phyloP scores from a whole-genome alignment of 2,329 filamentous ascomycete genomes.

The Emergomyces pasteurianus region DNA sequence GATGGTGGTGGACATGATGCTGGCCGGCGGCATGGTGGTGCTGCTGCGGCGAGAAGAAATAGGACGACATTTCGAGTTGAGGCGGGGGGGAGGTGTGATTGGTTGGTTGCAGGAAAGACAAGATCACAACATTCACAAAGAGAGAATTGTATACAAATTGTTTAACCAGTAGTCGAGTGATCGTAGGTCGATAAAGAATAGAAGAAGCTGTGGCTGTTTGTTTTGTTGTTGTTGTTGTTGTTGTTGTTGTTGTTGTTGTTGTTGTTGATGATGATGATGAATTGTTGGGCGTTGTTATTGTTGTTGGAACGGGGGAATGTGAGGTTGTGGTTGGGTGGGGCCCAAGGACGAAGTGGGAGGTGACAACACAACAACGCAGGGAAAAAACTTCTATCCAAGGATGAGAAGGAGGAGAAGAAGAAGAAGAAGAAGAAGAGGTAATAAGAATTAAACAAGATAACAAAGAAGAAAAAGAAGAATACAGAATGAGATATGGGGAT shows the following conservation, averaged over 20 bases:
- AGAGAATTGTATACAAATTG: too few relatives aligned
- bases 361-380: neutral
- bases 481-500: too few relatives aligned
- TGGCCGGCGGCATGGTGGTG: constrained; percentile 23
- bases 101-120: neutral
- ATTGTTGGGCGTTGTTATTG: neutral
- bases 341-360: neutral
- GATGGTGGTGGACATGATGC: constrained; percentile 26
- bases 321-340: neutral
- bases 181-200: neutral
- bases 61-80: constrained; percentile 34
- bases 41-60: constrained; percentile 34
- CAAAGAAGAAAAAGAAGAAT: too few relatives aligned
- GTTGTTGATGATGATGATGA: neutral
- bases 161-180: neutral
- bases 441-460: too few relatives aligned
- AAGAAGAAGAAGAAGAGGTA: too few relatives aligned
- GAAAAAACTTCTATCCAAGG: neutral
- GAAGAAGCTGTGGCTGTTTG: too few relatives aligned
- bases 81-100: neutral
- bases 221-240: too few relatives aligned
- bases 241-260: too few relatives aligned
- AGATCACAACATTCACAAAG: neutral
- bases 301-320: neutral
- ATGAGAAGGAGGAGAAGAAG: neutral